A percentile compares a stretch with the other conserved stretches of the same genome.
phyloP scores from a whole-genome alignment of 78 protist genomes.

The Chrysochromulina parva region DNA sequence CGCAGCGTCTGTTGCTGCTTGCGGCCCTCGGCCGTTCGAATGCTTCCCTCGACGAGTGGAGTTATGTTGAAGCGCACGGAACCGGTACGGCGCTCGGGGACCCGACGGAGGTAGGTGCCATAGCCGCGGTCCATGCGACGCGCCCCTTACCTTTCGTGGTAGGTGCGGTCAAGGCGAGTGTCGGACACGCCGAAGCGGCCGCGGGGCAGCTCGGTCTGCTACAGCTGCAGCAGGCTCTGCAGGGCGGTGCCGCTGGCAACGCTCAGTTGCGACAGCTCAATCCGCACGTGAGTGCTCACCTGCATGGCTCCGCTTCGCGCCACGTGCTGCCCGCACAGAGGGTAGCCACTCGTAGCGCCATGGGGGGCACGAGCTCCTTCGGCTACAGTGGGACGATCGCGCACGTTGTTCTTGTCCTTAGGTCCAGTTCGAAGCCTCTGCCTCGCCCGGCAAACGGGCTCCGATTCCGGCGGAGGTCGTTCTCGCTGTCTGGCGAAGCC shows the following conservation, averaged over 20 bases:
- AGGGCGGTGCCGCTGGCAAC: neutral
- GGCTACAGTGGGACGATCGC: slow-evolving; percentile 29
- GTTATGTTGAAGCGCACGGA: neutral
- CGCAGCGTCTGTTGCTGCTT: slow-evolving; percentile 61
- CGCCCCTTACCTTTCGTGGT: slow-evolving; percentile 36
- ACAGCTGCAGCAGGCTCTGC: neutral
- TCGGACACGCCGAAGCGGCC: slow-evolving; percentile 74
- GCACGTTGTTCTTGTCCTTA: neutral
- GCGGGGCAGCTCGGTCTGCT: neutral
- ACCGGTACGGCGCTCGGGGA: slow-evolving; percentile 68
- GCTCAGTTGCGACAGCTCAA: neutral
- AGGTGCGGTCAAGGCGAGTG: slow-evolving; percentile 65
- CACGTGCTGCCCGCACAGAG: no score
- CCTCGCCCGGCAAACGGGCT: no score
- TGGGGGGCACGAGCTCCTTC: neutral
- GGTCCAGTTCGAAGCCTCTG: no score
- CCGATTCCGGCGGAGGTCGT: no score
- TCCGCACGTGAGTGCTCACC: neutral
- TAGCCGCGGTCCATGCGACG: slow-evolving; percentile 23
- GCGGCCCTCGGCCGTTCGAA: slow-evolving; percentile 43
- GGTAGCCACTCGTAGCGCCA: neutral
- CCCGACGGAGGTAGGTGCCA: slow-evolving; percentile 38
- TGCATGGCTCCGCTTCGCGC: no score
- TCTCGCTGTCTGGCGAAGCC: no score
- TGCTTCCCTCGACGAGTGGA: slow-evolving; percentile 47